Evolutionary conservation across 2,329 filamentous ascomycete species (phyloP).

Genomic region (Penicillium sp.): DNA sequence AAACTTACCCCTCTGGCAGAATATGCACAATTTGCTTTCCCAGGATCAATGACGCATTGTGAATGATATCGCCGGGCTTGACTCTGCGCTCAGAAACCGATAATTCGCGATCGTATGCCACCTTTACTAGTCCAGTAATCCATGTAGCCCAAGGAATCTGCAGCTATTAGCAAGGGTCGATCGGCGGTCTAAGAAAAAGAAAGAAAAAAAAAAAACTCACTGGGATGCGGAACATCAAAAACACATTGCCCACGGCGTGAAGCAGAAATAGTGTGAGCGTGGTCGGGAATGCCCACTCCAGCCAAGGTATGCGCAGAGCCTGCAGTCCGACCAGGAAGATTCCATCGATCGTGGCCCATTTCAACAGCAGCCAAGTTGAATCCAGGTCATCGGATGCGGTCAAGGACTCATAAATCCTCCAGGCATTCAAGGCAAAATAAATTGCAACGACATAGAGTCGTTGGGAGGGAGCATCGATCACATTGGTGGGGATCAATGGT

Average conservation of each 20-base stretch:
- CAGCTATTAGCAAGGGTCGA: not conserved
- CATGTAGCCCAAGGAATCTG: constrained; percentile 72
- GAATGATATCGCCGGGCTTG: constrained; percentile 79
- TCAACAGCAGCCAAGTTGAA: constrained; percentile 87
- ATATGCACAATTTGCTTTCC: constrained; percentile 98
- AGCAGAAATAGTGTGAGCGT: constrained; percentile 68
- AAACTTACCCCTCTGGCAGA: constrained; percentile 76
- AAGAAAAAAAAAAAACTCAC: constrained; percentile 45
- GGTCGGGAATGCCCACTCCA: constrained; percentile 79
- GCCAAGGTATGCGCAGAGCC: constrained; percentile 87
- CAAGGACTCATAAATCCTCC: constrained; percentile 84
- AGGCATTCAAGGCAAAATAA: constrained; percentile 72
- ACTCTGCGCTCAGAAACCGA: constrained; percentile 92
- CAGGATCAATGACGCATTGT: constrained; percentile 90
- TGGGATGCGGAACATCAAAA: constrained; percentile 90
- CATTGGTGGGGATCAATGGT: constrained; percentile 74
- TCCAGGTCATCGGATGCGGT: constrained; percentile 76
- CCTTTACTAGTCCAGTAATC: constrained; percentile 69
- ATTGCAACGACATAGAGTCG: constrained; percentile 81
- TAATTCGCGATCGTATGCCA: constrained; percentile 88
- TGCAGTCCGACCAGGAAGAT: constrained; percentile 84
- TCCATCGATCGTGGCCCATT: constrained; percentile 88
- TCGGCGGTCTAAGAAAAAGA: constrained; percentile 8
- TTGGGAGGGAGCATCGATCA: constrained; percentile 88
- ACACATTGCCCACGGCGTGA: constrained; percentile 72